Evolutionary conservation across 129 eudicot species (phyloP).

Genomic region (Tanacetum coccineum): DNA sequence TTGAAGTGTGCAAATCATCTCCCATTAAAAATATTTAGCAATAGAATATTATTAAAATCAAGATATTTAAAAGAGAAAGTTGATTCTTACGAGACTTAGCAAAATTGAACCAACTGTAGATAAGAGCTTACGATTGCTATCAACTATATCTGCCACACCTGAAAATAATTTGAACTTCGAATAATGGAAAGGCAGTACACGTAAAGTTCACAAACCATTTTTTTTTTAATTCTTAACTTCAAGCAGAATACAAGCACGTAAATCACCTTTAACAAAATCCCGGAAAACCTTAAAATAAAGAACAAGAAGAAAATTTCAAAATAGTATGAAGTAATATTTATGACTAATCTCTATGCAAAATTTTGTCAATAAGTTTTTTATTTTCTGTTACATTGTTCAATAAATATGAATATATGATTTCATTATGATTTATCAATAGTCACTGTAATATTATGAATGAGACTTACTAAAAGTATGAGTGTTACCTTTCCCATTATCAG

Average conservation of each 20-base stretch:
- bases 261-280: slow-evolving; percentile 63
- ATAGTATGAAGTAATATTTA: not conserved
- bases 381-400: too few species aligned
- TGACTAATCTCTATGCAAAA: not conserved
- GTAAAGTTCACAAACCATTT: too few species aligned
- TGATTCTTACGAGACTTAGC: slow-evolving; percentile 61
- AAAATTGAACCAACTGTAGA: slow-evolving; percentile 59
- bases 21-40: too few species aligned
- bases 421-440: not conserved
- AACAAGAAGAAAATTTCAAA: not conserved
- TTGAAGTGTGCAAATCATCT: too few species aligned
- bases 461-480: not conserved
- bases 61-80: slow-evolving; percentile 9
- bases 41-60: too few species aligned
- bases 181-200: too few species aligned
- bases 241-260: not conserved
- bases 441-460: not conserved
- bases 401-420: not conserved
- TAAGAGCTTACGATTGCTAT: slow-evolving; percentile 75
- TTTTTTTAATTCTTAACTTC: too few species aligned
- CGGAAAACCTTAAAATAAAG: slow-evolving; percentile 53
- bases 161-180: slow-evolving; percentile 13
- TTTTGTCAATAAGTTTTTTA: too few species aligned
- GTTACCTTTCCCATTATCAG: slow-evolving; percentile 78
- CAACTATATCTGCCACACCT: slow-evolving; percentile 73